A percentile compares a stretch with the other conserved stretches of the same genome.
These are phyloP conservation scores for Clarireedia paspali DNA, from an alignment of 2,329 filamentous ascomycete species.

Conservation along the genomic window DNA sequence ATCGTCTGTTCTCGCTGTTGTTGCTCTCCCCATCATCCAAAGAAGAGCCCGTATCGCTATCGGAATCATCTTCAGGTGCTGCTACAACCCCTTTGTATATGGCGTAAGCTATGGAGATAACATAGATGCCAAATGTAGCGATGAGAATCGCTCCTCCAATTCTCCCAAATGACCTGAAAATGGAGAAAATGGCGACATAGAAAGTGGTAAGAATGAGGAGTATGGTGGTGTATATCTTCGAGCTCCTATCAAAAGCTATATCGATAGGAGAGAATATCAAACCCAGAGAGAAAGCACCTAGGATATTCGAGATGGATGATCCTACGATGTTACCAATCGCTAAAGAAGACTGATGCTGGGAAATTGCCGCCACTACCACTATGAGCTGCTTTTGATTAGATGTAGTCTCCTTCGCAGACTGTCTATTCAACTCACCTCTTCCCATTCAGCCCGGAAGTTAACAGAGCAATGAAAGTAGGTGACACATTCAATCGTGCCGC, in stretches of 20 bases:
- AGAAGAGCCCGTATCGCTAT: slow-evolving; percentile 28
- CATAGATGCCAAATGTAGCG: slow-evolving; percentile 36
- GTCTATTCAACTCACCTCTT: slow-evolving; percentile 36
- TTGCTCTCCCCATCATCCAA: slow-evolving; percentile 8
- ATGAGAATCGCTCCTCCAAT: slow-evolving; percentile 35
- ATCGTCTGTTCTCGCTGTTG: neutral
- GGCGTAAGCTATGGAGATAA: slow-evolving; percentile 36
- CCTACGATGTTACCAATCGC: slow-evolving; percentile 48
- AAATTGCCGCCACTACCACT: slow-evolving; percentile 41
- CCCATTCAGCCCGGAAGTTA: slow-evolving; percentile 48
- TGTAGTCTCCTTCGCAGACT: too few species aligned
- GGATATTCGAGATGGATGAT: slow-evolving; percentile 46
- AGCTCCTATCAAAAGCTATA: slow-evolving; percentile 38
- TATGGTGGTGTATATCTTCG: slow-evolving; percentile 39
- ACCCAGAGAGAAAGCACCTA: slow-evolving; percentile 47
- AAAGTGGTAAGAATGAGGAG: slow-evolving; percentile 36
- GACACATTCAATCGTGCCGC: slow-evolving; percentile 38
- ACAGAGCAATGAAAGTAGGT: slow-evolving; percentile 40
- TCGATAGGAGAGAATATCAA: slow-evolving; percentile 35
- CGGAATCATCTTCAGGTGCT: slow-evolving; percentile 37
- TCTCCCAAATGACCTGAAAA: slow-evolving; percentile 27
- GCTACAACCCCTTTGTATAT: slow-evolving; percentile 37
- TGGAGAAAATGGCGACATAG: slow-evolving; percentile 30
- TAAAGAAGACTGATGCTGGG: slow-evolving; percentile 38
- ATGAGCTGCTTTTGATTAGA: slow-evolving; percentile 31